Conservation (phyloP, 768 basidiomycete genomes). For the Leccinum ochraceum region DNA sequence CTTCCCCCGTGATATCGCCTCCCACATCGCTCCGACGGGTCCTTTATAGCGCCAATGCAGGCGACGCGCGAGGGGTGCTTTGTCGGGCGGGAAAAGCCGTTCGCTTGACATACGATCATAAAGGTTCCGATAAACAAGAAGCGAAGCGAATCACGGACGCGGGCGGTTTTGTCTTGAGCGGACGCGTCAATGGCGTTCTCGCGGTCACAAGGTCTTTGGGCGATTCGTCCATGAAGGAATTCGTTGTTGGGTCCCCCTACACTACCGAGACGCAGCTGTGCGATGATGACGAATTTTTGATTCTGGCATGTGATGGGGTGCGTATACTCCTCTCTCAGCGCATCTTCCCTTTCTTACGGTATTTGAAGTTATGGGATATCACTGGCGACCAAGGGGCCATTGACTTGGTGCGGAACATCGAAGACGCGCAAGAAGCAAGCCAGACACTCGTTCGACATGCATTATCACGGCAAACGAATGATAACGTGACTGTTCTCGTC, state of each 20-base stretch:
- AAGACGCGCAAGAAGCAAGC: constrained; percentile 84
- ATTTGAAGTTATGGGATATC: constrained; percentile 90
- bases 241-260: constrained; percentile 96
- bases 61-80: constrained; percentile 93
- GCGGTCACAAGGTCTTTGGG: constrained; percentile 96
- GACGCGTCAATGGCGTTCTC: constrained; percentile 95
- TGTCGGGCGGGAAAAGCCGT: constrained; percentile 90
- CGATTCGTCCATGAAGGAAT: constrained; percentile 99
- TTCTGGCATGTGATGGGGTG: constrained; percentile 97
- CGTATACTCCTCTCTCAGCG: constrained; percentile 37
- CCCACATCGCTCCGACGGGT: constrained; percentile 64
- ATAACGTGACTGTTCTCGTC: constrained; percentile 92
- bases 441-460: constrained; percentile 81
- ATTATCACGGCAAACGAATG: constrained; percentile 83
- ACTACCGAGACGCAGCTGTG: constrained; percentile 96
- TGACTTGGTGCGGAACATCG: constrained; percentile 70
- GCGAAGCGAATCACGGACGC: constrained; percentile 97
- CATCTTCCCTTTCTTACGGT: constrained; percentile 8
- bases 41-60: constrained; percentile 94
- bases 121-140: constrained; percentile 95
- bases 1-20: constrained; percentile 40
- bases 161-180: constrained; percentile 98
- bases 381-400: constrained; percentile 88
- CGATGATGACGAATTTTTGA: constrained; percentile 90
- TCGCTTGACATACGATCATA: constrained; percentile 96